Percentiles rank a stretch among this genome's conserved stretches.
Evolutionary conservation across 1,284 basidiomycete species (phyloP).

Genomic region (Omphalotus olearius): DNA sequence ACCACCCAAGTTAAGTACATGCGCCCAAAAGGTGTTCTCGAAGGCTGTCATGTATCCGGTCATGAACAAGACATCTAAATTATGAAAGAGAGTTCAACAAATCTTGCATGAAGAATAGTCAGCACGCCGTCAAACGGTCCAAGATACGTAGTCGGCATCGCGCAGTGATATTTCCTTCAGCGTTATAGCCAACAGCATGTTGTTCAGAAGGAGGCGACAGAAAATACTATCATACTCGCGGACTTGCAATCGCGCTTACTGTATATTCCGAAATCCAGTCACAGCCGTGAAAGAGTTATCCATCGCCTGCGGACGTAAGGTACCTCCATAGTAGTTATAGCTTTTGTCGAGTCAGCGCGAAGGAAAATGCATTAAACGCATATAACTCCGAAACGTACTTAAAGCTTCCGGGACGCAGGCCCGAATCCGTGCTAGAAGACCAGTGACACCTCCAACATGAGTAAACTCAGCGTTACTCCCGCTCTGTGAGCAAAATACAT

Average conservation of each 20-base stretch:
- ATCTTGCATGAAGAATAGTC: too few relatives aligned
- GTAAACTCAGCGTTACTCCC: neutral
- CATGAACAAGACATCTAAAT: neutral
- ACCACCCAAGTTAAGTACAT: conserved; percentile 3
- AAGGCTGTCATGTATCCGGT: neutral
- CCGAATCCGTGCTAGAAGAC: neutral
- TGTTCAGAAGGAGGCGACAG: too few relatives aligned
- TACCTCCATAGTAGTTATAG: conserved; percentile 1
- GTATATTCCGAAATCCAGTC: neutral
- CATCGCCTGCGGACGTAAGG: neutral
- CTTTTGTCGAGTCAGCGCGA: neutral
- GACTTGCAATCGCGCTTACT: conserved; percentile 1
- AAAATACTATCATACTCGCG: too few relatives aligned
- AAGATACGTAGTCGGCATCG: neutral
- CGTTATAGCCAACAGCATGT: neutral
- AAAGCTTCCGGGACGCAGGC: neutral
- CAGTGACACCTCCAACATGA: neutral
- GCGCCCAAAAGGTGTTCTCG: neutral
- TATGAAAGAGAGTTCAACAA: too few relatives aligned
- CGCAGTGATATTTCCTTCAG: neutral
- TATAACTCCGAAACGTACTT: neutral
- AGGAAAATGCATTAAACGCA: neutral
- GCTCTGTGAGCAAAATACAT: neutral
- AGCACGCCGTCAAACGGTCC: neutral
- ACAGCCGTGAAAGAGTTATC: conserved; percentile 1